Evolutionary conservation across 31 red algal species (phyloP).

Genomic region (Odonthalia washingtoniensis): DNA sequence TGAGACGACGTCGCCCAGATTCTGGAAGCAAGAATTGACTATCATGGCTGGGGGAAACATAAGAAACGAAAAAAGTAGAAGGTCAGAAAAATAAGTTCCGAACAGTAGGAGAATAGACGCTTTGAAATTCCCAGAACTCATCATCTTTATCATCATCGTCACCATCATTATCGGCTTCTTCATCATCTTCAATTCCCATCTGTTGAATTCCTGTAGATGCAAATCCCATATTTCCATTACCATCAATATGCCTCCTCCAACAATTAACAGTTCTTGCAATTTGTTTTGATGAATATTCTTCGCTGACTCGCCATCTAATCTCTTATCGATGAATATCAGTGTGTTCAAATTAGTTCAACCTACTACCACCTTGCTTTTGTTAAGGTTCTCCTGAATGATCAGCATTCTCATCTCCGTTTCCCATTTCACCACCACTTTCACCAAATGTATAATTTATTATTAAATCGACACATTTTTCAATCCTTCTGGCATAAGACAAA

Average conservation of each 20-base stretch:
- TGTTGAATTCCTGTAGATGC: neutral
- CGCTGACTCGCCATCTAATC: neutral
- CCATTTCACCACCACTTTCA: conserved; percentile 45
- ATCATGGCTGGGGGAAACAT: no score
- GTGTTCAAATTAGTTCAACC: neutral
- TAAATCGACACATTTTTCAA: conserved; percentile 78
- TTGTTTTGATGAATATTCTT: neutral
- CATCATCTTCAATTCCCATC: neutral
- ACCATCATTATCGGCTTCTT: neutral
- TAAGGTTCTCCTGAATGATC: conserved; percentile 8
- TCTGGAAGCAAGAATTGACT: no score
- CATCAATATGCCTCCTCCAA: neutral
- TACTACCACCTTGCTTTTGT: neutral
- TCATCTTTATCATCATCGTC: conserved; percentile 33
- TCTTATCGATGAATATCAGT: neutral
- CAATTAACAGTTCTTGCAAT: neutral
- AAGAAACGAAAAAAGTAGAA: no score
- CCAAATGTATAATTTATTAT: conserved; percentile 69
- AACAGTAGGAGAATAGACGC: no score
- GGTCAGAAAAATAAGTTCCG: no score
- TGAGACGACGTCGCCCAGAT: no score
- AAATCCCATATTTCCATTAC: neutral
- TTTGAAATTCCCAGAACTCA: conserved; percentile 55
- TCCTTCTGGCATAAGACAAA: conserved; percentile 90
- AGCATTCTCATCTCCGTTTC: conserved; percentile 26